These are phyloP conservation scores for Athelia psychrophila DNA, from an alignment of 1,284 basidiomycete genomes.

Conservation along the genomic window DNA sequence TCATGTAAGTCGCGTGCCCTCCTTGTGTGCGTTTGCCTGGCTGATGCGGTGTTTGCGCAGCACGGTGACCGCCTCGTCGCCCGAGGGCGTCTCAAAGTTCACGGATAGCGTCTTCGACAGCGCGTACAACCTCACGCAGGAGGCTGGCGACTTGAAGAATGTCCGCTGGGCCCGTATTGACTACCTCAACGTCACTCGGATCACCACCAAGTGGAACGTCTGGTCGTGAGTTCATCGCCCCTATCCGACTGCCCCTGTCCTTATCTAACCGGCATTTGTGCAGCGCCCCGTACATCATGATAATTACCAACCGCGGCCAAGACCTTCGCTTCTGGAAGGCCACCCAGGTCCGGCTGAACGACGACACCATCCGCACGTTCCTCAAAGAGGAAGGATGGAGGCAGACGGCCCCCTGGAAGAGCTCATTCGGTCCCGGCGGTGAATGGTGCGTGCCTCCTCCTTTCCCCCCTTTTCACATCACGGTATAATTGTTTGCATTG, in stretches of 20 bases:
- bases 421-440: constrained; percentile 67
- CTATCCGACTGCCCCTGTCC: constrained; percentile 3
- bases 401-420: constrained; percentile 56
- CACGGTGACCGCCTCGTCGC: constrained; percentile 54
- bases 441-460: constrained; percentile 45
- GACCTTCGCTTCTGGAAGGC: constrained; percentile 73
- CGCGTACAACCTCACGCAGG: constrained; percentile 59
- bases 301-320: constrained; percentile 64
- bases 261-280: background rate
- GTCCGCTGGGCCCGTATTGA: constrained; percentile 79
- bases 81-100: constrained; percentile 62
- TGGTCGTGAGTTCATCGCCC: constrained; percentile 70
- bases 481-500: no score
- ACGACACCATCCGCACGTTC: constrained; percentile 60
- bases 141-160: constrained; percentile 62
- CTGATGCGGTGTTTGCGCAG: constrained; percentile 30
- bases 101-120: constrained; percentile 70
- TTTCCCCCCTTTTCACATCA: no score
- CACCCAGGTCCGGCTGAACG: constrained; percentile 52
- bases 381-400: constrained; percentile 59
- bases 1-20: constrained; percentile 51
- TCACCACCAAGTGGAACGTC: constrained; percentile 78
- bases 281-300: constrained; percentile 69
- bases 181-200: constrained; percentile 73
- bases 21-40: constrained; percentile 4